Evolutionary conservation across 805 yeast genomes (phyloP).

Genomic region (Brettanomyces anomalus): DNA sequence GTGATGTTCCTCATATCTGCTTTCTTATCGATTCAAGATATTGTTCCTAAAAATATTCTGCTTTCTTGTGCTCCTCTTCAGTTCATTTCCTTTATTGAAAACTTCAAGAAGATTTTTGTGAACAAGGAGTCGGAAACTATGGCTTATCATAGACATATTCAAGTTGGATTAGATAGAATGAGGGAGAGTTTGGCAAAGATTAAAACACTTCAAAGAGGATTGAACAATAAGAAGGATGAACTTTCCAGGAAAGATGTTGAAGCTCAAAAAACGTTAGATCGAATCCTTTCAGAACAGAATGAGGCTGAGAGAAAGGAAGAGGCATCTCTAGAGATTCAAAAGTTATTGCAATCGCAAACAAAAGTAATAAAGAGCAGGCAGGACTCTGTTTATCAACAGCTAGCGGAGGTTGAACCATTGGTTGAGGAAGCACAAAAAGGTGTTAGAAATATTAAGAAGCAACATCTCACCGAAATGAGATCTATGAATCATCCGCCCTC

Average conservation of each 20-base stretch:
- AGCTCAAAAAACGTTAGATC: slow-evolving; percentile 63
- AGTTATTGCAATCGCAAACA: slow-evolving; percentile 61
- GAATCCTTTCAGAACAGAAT: slow-evolving; percentile 76
- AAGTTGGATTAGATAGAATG: slow-evolving; percentile 64
- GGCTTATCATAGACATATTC: slow-evolving; percentile 61
- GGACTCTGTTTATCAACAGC: slow-evolving; percentile 46
- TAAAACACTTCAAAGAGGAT: slow-evolving; percentile 41
- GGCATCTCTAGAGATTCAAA: slow-evolving; percentile 70
- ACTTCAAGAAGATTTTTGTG: slow-evolving; percentile 35
- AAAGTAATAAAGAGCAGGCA: slow-evolving; percentile 46
- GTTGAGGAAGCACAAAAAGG: slow-evolving; percentile 78
- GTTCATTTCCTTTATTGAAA: slow-evolving; percentile 40
- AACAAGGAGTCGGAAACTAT: slow-evolving; percentile 42
- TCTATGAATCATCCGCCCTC: slow-evolving; percentile 89
- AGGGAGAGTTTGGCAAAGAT: slow-evolving; percentile 73
- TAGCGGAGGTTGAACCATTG: slow-evolving; percentile 78
- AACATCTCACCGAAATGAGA: slow-evolving; percentile 80
- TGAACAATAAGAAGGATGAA: slow-evolving; percentile 43
- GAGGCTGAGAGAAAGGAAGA: slow-evolving; percentile 89
- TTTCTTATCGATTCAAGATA: slow-evolving; percentile 26
- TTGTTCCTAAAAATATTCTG: neutral
- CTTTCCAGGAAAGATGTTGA: slow-evolving; percentile 52
- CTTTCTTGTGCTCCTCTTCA: slow-evolving; percentile 40
- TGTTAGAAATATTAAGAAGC: slow-evolving; percentile 88
- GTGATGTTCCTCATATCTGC: slow-evolving; percentile 37